These are phyloP conservation scores for Cephaloascus albidus DNA, from an alignment of 805 yeast genomes.

Conservation along the genomic window DNA sequence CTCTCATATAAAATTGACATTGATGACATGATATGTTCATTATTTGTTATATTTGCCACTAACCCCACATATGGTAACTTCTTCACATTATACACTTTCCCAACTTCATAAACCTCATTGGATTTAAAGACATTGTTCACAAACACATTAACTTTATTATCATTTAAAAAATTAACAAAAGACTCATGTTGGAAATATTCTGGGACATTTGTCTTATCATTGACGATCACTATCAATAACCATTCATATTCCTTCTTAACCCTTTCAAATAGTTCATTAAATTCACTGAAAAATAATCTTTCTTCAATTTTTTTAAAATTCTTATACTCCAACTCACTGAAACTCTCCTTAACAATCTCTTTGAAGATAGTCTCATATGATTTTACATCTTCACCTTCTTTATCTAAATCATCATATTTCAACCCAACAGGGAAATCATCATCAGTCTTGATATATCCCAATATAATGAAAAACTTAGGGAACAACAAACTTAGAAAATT, in stretches of 20 bases:
- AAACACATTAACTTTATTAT: constrained; percentile 14
- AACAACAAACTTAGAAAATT: constrained; percentile 14
- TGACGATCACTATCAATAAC: constrained; percentile 21
- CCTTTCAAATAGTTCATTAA: constrained; percentile 19
- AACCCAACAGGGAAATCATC: constrained; percentile 16
- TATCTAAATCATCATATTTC: constrained; percentile 15
- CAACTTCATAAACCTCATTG: constrained; percentile 29
- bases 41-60: constrained; percentile 23
- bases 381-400: constrained; percentile 1
- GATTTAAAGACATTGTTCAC: constrained; percentile 19
- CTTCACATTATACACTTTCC: constrained; percentile 16
- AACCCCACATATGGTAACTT: constrained; percentile 27
- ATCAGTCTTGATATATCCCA: constrained; percentile 3
- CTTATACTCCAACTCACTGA: constrained; percentile 3
- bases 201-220: constrained; percentile 12
- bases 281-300: constrained; percentile 3
- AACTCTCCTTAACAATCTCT: not conserved
- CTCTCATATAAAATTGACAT: constrained; percentile 27
- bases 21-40: constrained; percentile 24
- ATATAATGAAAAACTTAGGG: not conserved
- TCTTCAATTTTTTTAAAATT: constrained; percentile 3
- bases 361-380: not conserved
- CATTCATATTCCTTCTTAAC: constrained; percentile 20
- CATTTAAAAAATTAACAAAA: constrained; percentile 14
- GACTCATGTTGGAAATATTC: constrained; percentile 8